Conservation (phyloP, 768 basidiomycete genomes). For the Strobilomyces dryophilus region DNA sequence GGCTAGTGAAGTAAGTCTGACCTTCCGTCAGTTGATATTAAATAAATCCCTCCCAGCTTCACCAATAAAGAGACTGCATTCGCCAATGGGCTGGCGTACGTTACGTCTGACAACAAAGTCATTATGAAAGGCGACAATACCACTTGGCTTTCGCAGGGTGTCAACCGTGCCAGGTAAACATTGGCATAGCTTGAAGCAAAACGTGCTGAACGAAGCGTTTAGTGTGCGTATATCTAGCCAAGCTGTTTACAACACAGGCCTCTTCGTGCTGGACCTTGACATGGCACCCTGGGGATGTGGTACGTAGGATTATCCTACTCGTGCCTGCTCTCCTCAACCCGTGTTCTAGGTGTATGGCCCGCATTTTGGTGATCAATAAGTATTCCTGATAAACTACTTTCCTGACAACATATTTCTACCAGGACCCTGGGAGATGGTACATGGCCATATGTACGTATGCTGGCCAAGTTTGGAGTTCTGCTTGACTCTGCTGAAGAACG, state of each 20-base stretch:
- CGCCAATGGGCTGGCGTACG: constrained; percentile 49
- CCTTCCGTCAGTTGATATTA: neutral
- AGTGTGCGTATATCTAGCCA: constrained; percentile 77
- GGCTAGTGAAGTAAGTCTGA: constrained; percentile 60
- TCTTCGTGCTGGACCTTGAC: constrained; percentile 81
- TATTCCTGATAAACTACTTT: neutral
- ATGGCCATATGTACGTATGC: constrained; percentile 59
- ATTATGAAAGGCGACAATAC: constrained; percentile 78
- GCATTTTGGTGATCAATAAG: constrained; percentile 60
- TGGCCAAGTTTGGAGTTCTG: neutral
- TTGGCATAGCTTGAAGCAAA: neutral
- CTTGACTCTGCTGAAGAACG: constrained; percentile 41
- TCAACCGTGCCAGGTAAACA: constrained; percentile 56
- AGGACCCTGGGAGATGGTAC: constrained; percentile 42
- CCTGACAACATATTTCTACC: constrained; percentile 4
- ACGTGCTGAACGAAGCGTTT: neutral
- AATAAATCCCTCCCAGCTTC: constrained; percentile 43
- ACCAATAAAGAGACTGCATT: constrained; percentile 54
- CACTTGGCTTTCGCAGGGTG: constrained; percentile 48
- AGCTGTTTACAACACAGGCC: constrained; percentile 63
- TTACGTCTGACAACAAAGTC: constrained; percentile 53
- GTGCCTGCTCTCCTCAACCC: constrained; percentile 1
- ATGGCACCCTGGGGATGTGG: constrained; percentile 90
- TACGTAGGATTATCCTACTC: constrained; percentile 15
- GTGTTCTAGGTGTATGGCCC: constrained; percentile 66